A percentile compares a stretch with the other conserved stretches of the same genome.
Conservation (phyloP, 768 basidiomycete species). For the Tricholoma terreum region DNA sequence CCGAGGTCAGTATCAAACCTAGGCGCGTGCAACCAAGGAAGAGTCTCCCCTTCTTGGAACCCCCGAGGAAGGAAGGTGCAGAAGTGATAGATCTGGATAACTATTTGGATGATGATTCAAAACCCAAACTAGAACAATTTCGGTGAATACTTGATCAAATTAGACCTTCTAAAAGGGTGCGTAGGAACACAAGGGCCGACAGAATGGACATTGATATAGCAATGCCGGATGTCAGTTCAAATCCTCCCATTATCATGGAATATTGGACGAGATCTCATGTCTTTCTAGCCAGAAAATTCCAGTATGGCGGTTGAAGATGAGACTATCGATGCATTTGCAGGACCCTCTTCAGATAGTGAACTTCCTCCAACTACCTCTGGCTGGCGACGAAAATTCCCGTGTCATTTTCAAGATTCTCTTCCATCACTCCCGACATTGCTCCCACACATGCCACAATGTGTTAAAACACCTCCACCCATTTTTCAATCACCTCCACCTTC, state of each 20-base stretch:
- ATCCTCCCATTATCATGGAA: no score
- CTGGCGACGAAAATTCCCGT: background rate
- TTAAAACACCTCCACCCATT: background rate
- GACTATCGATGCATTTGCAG: no score
- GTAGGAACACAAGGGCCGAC: no score
- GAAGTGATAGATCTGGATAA: background rate
- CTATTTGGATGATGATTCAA: background rate
- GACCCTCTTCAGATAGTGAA: background rate
- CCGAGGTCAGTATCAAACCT: constrained; percentile 9
- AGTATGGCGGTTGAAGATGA: no score
- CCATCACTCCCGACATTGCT: background rate
- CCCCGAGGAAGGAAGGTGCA: background rate
- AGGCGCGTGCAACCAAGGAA: constrained; percentile 17
- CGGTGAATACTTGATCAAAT: background rate
- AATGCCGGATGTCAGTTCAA: no score
- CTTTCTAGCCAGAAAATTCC: no score
- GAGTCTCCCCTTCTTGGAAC: constrained; percentile 22
- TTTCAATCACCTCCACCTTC: background rate
- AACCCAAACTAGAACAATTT: background rate
- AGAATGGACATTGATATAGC: no score
- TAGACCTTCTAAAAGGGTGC: background rate
- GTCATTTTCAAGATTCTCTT: background rate
- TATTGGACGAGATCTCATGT: no score
- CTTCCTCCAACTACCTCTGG: background rate
- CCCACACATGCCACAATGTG: background rate